Percentiles rank a stretch among this genome's conserved stretches.
Evolutionary conservation across 306 rosid genomes (phyloP).

Genomic region (Citrullus colocynthis): DNA sequence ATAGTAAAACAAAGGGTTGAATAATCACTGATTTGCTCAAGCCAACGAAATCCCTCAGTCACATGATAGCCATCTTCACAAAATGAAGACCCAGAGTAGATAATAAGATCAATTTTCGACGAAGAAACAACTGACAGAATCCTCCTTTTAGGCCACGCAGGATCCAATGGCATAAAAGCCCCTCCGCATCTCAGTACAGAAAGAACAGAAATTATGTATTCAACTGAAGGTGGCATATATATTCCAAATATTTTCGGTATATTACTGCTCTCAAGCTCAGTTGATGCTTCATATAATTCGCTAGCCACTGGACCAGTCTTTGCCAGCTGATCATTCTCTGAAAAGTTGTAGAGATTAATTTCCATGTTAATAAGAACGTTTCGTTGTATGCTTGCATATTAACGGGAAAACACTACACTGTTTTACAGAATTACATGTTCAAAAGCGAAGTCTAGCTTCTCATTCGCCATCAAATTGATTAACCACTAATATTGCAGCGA

Average conservation of each 20-base stretch:
- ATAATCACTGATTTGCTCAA: constrained; percentile 17
- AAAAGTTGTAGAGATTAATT: constrained; percentile 4
- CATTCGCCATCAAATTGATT: not conserved
- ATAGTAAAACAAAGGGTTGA: constrained; percentile 39
- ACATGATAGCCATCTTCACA: constrained; percentile 22
- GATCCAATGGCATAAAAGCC: constrained; percentile 83
- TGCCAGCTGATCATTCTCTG: constrained; percentile 18
- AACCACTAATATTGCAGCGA: not conserved
- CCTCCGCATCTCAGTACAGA: constrained; percentile 59
- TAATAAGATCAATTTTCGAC: constrained; percentile 40
- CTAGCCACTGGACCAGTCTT: not conserved
- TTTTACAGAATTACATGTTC: not conserved
- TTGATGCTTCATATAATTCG: constrained; percentile 12
- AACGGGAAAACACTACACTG: not conserved
- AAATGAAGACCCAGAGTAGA: constrained; percentile 32
- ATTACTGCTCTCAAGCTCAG: constrained; percentile 15
- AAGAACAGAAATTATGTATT: constrained; percentile 63
- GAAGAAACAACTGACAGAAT: constrained; percentile 38
- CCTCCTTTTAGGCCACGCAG: constrained; percentile 65
- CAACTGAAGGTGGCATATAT: constrained; percentile 64
- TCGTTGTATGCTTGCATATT: not conserved
- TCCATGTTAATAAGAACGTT: not conserved
- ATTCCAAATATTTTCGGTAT: constrained; percentile 62
- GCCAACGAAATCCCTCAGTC: constrained; percentile 41
- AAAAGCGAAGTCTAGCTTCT: not conserved